Evolutionary conservation across 768 basidiomycete species (phyloP).

Genomic region (Hygrocybe punicea): DNA sequence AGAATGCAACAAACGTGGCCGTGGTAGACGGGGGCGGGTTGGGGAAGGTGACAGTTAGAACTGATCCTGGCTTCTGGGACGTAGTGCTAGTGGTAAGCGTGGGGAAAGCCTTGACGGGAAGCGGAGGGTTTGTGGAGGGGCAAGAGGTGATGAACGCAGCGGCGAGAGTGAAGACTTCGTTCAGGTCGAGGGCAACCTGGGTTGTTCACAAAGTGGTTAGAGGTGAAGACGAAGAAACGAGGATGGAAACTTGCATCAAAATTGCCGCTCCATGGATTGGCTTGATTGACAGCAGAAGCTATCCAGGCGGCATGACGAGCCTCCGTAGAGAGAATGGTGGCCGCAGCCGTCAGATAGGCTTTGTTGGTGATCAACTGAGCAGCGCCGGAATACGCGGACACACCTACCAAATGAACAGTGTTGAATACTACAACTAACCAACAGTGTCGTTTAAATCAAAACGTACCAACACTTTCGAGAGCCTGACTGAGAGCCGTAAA

Average conservation of each 20-base stretch:
- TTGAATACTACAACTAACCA: constrained; percentile 48
- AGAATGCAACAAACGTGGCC: constrained; percentile 41
- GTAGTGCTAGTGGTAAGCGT: constrained; percentile 35
- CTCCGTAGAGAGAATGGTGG: constrained; percentile 57
- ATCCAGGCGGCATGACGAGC: constrained; percentile 54
- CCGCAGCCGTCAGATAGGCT: constrained; percentile 51
- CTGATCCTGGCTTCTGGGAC: constrained; percentile 28
- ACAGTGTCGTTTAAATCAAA: constrained; percentile 46
- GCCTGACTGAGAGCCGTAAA: constrained; percentile 46
- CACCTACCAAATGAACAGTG: constrained; percentile 15
- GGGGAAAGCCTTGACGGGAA: constrained; percentile 54
- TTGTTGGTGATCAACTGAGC: constrained; percentile 13
- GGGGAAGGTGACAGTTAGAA: constrained; percentile 9
- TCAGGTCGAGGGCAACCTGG: constrained; percentile 33
- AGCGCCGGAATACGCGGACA: not conserved
- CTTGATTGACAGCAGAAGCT: constrained; percentile 37
- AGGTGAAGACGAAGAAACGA: constrained; percentile 42
- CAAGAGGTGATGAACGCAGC: constrained; percentile 51
- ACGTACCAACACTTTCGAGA: constrained; percentile 52
- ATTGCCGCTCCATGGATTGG: constrained; percentile 45
- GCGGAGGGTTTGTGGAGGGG: constrained; percentile 50
- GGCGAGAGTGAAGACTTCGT: constrained; percentile 38
- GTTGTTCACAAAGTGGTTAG: constrained; percentile 46
- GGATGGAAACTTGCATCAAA: constrained; percentile 42
- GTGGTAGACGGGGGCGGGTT: constrained; percentile 9